Conservation (phyloP, 208 protist genomes). For the Polymyxa betae region DNA sequence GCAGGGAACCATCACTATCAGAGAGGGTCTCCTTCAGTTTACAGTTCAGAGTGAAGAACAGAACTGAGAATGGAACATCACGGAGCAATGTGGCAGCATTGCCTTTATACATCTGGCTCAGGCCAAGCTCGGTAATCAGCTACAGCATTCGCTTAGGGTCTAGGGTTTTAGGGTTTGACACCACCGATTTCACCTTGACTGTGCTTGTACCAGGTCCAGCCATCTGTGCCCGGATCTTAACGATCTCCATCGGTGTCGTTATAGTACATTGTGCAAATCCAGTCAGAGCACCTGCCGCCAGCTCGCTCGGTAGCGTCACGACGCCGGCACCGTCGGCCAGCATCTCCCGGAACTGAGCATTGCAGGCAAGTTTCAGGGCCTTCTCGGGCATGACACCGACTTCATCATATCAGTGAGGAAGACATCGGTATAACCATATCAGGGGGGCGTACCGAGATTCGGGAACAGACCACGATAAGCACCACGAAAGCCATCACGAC, state of each 20-base stretch:
- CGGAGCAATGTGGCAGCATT: slow-evolving; percentile 36
- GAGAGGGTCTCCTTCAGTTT: slow-evolving; percentile 8
- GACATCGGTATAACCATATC: neutral
- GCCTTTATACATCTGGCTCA: neutral
- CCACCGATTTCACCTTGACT: neutral
- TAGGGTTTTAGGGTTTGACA: neutral
- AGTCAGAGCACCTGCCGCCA: slow-evolving; percentile 5
- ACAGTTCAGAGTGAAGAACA: slow-evolving; percentile 41
- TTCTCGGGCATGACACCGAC: slow-evolving; percentile 40
- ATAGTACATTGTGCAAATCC: neutral
- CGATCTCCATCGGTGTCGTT: slow-evolving; percentile 36
- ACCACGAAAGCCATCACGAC: neutral
- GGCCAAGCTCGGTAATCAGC: neutral
- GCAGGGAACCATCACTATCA: neutral
- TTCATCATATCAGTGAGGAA: neutral
- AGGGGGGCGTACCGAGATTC: neutral
- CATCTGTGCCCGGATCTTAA: slow-evolving; percentile 34
- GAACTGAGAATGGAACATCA: slow-evolving; percentile 37
- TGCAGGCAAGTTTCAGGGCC: slow-evolving; percentile 39
- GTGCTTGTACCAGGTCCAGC: neutral
- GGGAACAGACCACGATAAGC: slow-evolving; percentile 32
- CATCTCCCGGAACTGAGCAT: slow-evolving; percentile 38
- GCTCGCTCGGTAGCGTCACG: slow-evolving; percentile 14
- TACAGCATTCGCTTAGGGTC: neutral
- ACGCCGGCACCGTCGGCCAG: neutral